A percentile compares a stretch with the other conserved stretches of the same genome.
These are phyloP conservation scores for Suillus variegatus DNA, from an alignment of 768 basidiomycete genomes.

Conservation along the genomic window DNA sequence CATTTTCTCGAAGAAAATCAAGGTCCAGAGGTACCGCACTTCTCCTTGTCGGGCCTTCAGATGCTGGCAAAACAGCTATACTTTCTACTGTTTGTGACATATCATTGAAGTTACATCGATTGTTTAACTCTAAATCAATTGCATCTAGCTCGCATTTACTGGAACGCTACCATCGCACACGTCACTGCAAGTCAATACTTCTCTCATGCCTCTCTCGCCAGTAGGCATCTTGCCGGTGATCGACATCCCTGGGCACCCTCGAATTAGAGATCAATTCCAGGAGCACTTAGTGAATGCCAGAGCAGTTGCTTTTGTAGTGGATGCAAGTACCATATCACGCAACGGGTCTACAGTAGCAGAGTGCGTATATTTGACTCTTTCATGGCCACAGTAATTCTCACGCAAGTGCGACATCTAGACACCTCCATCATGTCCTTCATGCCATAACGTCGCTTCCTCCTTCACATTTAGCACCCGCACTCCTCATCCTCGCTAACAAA, in stretches of 20 bases:
- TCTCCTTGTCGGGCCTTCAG: conserved; percentile 74
- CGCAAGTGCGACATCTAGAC: conserved; percentile 41
- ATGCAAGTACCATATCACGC: conserved; percentile 75
- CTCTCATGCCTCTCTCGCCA: conserved; percentile 43
- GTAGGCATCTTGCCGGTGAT: conserved; percentile 55
- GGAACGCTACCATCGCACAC: conserved; percentile 69
- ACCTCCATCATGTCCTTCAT: conserved; percentile 73
- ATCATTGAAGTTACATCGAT: conserved; percentile 8
- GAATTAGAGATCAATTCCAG: conserved; percentile 71
- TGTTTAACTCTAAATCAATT: conserved; percentile 11
- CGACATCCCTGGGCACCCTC: conserved; percentile 86
- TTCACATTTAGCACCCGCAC: conserved; percentile 57
- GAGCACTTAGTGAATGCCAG: conserved; percentile 66
- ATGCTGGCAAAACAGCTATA: conserved; percentile 82
- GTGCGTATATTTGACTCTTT: conserved; percentile 45
- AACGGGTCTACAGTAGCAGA: conserved; percentile 78
- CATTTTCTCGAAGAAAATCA: conserved; percentile 45
- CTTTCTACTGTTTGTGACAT: conserved; percentile 58
- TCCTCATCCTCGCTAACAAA: conserved; percentile 78
- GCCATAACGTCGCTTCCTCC: conserved; percentile 73
- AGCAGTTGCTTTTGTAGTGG: conserved; percentile 76
- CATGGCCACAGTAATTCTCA: background rate
- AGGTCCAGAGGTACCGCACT: conserved; percentile 56
- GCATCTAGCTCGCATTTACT: conserved; percentile 60
- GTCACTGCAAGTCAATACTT: conserved; percentile 73